Base-by-base conservation (phyloP, 2,329 filamentous ascomycete species). In the Grosmannia clavigera region DNA sequence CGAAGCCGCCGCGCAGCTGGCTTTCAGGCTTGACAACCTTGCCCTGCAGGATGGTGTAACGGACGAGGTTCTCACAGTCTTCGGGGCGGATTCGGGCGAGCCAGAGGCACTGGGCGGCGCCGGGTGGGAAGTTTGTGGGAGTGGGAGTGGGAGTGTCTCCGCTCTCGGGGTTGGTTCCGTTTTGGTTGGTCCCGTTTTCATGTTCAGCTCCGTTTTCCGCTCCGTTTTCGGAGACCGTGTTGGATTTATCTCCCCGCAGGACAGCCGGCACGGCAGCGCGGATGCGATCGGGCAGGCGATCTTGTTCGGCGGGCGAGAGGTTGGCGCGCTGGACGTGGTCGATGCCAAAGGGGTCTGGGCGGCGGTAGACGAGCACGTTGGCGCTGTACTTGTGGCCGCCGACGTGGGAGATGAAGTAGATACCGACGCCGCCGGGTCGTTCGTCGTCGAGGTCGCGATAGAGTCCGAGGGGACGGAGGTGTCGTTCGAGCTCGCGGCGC, bases 321-420 rank as follows among this genome's bases (percentile, higher is more conserved):
- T 62, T 72, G 22, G 58, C 73, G 65, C 70, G 71, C 68, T 66
- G 70, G 52, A 78, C 77, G 22, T 22, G 59, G 60, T 83, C 81
- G 51, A 81, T 66, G 0, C 80, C 81, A 67, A 82, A 84, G 1
- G 81, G 77, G 66, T 83, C 76, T 7, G 76, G 77, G 59, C 81
- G 80, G 11, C 94, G 82, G 72, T 99, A 97, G 1, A 99, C 79
- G 77, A 99, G 88, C 66, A 97, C 84, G 68, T 99, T 99, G 33
- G 94, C 94, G 55, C 86, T 85, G 74, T 95, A 97, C 76, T 96
- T 96, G 77, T 99, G 94, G 0, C 94, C 94, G 33, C 94, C 94
- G 3, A 96, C 91, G 69, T 99, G 94, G 66, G 85, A 92, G 69
- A 97, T 95, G 70, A 96, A 97, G 75, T 96, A 96, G 65, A 99